Evolutionary conservation across 371 early-diverging fungal species (phyloP), one percentile per base, ranked within the genome.

Genomic region (Apophysomyces ossiformis): DNA sequence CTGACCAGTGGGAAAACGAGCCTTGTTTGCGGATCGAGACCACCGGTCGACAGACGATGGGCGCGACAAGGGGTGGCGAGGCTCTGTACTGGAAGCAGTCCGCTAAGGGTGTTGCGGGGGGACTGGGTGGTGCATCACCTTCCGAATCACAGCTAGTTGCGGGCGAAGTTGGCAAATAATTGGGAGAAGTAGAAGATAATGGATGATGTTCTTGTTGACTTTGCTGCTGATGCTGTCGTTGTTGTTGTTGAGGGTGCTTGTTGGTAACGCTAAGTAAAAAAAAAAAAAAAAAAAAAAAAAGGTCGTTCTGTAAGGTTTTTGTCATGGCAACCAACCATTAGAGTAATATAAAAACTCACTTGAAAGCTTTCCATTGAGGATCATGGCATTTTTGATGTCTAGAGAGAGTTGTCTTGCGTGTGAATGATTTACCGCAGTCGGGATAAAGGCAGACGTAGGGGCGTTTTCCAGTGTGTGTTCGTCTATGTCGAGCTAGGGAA

Each of bases 361-460:
- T 59, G 57, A 39, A 65, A 18, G 68, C 60, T 41, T 74, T 72
- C 70, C 71, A 74, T 57, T 74, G 72, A 58, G 75, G 73, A 60
- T 81, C 81, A 57, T 82, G 83, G 61, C 78, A 82, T 60, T 86
- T 71, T 64, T 85, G 85, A 65, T 91, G 91, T 69, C 87, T 84
- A 16, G 89, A 89, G 37, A 91, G 67, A 4, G 87, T 90, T 0
- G 89, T 89, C 79, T 89, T 89, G 60, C 90, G 85, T 63, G 86
- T 86, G 64, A 87, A 89, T 4, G 87, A 81, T 72, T 85, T 85
- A 21, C 79, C 82, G 71, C 89, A 89, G 37, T 71, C 73, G 45
- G 73, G 72, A 60, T 82, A 71, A 61, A 81, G 72, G 65, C 82
- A 82, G 5, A 79, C 79, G 70, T 82, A 82, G 47, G 82, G 82